Percentiles rank a stretch among this genome's conserved stretches.
These are phyloP conservation scores for Podaxis sp. DNA, from an alignment of 768 basidiomycete genomes.

Conservation along the genomic window DNA sequence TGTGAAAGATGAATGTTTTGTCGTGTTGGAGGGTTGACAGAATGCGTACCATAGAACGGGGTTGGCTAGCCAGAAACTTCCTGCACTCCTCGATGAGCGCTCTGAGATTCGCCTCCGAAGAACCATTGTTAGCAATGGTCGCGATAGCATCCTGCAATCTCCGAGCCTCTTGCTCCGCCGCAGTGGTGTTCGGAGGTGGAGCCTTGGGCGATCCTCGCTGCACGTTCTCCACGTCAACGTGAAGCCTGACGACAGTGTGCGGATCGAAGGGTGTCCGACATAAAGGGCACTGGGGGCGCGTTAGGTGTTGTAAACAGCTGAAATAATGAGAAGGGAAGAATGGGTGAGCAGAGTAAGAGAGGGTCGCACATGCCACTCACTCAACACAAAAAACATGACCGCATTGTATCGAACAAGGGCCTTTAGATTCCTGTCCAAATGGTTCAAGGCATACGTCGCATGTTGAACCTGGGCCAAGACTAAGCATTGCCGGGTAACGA, in stretches of 20 bases:
- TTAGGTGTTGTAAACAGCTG: slow-evolving; percentile 53
- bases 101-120: slow-evolving; percentile 44
- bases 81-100: slow-evolving; percentile 47
- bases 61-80: slow-evolving; percentile 41
- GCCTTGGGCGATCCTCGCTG: slow-evolving; percentile 15
- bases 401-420: slow-evolving; percentile 63
- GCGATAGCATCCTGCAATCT: slow-evolving; percentile 51
- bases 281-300: slow-evolving; percentile 45
- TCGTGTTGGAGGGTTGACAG: neutral
- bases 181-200: slow-evolving; percentile 14
- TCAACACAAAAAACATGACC: slow-evolving; percentile 67
- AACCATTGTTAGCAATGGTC: slow-evolving; percentile 51
- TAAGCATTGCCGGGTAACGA: slow-evolving; percentile 53
- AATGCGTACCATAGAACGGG: slow-evolving; percentile 40
- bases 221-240: slow-evolving; percentile 47
- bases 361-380: slow-evolving; percentile 22
- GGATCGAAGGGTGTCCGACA: slow-evolving; percentile 53
- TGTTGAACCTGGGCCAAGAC: slow-evolving; percentile 55
- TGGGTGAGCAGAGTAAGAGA: slow-evolving; percentile 4
- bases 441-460: slow-evolving; percentile 77
- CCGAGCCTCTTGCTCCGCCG: slow-evolving; percentile 40
- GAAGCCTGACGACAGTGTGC: slow-evolving; percentile 47
- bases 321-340: slow-evolving; percentile 7
- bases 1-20: slow-evolving; percentile 11
- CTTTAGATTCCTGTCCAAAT: slow-evolving; percentile 47